These are phyloP conservation scores for Apiospora malaysiana DNA, from an alignment of 2,329 filamentous ascomycete species.

Conservation along the genomic window DNA sequence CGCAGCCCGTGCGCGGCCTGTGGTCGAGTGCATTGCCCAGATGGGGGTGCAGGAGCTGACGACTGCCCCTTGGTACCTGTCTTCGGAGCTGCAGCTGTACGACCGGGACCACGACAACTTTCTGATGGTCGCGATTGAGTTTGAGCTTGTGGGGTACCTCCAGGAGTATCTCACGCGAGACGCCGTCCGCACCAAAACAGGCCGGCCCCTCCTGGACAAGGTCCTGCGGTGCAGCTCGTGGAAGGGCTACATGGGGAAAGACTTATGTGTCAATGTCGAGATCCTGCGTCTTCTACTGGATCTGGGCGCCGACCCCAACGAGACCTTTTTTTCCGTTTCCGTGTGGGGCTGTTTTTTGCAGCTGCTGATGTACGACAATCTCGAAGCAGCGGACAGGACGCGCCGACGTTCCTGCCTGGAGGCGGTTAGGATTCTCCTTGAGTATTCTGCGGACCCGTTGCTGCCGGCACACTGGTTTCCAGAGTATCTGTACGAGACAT, in stretches of 20 bases:
- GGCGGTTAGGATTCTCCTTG: neutral
- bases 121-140: neutral
- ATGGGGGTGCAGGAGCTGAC: neutral
- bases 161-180: neutral
- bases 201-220: neutral
- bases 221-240: neutral
- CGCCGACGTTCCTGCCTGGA: neutral
- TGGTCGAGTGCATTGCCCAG: neutral
- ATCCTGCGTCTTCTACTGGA: neutral
- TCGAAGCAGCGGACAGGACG: fast-evolving
- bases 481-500: neutral
- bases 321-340: neutral
- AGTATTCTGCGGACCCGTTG: neutral
- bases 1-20: neutral
- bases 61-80: neutral
- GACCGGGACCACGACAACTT: neutral
- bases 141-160: neutral
- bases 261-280: neutral
- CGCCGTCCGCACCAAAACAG: neutral
- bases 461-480: neutral
- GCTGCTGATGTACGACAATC: neutral
- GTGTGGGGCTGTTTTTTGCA: neutral
- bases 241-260: too few relatives aligned
- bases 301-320: neutral
- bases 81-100: fast-evolving